Evolutionary conservation across 1,139 yeast species (phyloP).

Genomic region (Nakaseomyces kungkrabaensis): DNA sequence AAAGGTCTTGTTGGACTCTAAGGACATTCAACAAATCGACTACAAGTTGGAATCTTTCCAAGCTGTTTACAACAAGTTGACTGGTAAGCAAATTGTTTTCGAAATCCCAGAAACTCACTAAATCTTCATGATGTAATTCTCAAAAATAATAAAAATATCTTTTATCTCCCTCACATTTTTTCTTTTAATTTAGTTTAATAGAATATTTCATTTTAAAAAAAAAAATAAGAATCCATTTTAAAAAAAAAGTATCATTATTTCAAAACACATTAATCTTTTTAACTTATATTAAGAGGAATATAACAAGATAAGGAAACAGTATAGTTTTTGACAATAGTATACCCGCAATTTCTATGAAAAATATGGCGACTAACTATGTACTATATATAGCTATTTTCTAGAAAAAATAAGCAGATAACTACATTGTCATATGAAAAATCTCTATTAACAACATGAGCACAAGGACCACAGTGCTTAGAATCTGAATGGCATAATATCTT

Average conservation of each 20-base stretch:
- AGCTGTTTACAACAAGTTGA: conserved; percentile 95
- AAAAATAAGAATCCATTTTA: neutral
- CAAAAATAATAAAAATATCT: conserved; percentile 1
- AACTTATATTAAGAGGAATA: neutral
- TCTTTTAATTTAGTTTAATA: conserved; percentile 3
- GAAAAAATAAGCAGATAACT: no score
- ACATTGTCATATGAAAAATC: no score
- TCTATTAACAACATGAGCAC: no score
- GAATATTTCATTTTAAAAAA: neutral
- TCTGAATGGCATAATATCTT: no score
- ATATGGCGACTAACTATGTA: no score
- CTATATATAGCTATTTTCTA: no score
- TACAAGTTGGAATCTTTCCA: conserved; percentile 99
- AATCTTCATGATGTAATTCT: conserved; percentile 7
- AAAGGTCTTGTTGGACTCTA: conserved; percentile 95
- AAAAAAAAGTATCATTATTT: neutral
- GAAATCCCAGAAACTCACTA: conserved; percentile 81
- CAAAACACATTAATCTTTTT: no score
- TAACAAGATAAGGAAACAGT: no score
- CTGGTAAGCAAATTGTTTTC: conserved; percentile 99
- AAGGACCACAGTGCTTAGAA: no score
- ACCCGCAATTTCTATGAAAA: no score
- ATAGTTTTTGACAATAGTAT: no score
- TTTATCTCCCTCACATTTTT: conserved; percentile 3
- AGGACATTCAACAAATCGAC: conserved; percentile 95